phyloP scores from a whole-genome alignment of 2,329 filamentous ascomycete species.

The Sclerotinia glacialis region DNA sequence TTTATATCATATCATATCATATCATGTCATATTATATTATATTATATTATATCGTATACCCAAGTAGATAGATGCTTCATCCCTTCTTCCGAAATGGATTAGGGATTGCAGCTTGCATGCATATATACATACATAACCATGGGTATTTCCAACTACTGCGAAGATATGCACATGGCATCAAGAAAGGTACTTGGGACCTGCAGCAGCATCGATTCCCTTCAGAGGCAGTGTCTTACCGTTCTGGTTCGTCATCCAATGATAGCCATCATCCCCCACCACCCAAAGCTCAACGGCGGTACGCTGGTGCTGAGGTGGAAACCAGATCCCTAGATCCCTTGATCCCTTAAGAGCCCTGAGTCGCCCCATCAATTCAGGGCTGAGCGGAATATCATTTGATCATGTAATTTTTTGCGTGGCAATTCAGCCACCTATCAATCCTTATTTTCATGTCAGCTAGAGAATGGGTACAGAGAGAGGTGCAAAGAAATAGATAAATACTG shows the following conservation, averaged over 20 bases:
- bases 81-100: too few species aligned
- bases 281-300: constrained; percentile 2
- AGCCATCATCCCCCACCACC: not conserved
- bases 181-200: not conserved
- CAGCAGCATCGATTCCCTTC: not conserved
- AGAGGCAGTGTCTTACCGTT: not conserved
- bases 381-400: not conserved
- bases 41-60: too few species aligned
- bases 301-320: not conserved
- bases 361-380: constrained; percentile 16
- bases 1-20: too few species aligned
- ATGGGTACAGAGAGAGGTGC: too few species aligned
- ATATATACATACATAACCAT: not conserved
- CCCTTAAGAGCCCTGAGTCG: not conserved
- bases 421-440: too few species aligned
- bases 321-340: too few species aligned
- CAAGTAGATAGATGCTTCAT: too few species aligned
- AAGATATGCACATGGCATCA: not conserved
- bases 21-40: too few species aligned
- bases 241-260: not conserved
- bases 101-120: too few species aligned
- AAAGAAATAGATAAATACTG: too few species aligned
- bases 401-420: too few species aligned
- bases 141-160: not conserved
- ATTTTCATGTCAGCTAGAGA: too few species aligned